These are phyloP conservation scores for Penicillium thymicola DNA, from an alignment of 2,329 filamentous ascomycete genomes.

Conservation along the genomic window DNA sequence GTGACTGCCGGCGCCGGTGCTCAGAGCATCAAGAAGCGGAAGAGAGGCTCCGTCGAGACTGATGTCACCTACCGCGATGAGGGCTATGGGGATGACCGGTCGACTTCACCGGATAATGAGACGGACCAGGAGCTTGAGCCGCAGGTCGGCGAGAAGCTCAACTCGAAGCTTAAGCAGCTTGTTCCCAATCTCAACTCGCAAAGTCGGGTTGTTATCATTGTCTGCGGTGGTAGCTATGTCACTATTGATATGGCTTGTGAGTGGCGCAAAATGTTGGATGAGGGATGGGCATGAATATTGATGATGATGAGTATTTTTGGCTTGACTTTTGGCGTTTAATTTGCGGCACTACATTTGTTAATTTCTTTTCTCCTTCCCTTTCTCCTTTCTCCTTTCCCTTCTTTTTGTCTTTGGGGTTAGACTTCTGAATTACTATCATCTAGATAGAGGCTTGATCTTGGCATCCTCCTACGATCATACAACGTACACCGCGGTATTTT, in stretches of 20 bases:
- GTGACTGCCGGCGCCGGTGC: slow-evolving; percentile 5
- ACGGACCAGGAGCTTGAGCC: slow-evolving; percentile 22
- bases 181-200: slow-evolving; percentile 61
- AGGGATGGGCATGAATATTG: slow-evolving; percentile 35
- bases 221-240: slow-evolving; percentile 76
- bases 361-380: background rate
- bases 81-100: slow-evolving; percentile 37
- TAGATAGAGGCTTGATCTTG: background rate
- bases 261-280: slow-evolving; percentile 51
- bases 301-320: slow-evolving; percentile 1
- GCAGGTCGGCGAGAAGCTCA: slow-evolving; percentile 16
- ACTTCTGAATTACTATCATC: background rate
- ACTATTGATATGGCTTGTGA: slow-evolving; percentile 58
- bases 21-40: slow-evolving; percentile 30
- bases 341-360: background rate
- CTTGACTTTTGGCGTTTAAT: slow-evolving; percentile 4
- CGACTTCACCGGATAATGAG: slow-evolving; percentile 28
- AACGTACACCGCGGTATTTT: background rate
- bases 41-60: slow-evolving; percentile 17
- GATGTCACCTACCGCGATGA: slow-evolving; percentile 26
- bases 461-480: background rate
- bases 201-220: slow-evolving; percentile 75
- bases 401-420: background rate
- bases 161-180: slow-evolving; percentile 55
- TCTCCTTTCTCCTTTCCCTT: background rate